Percentiles rank a stretch among this genome's conserved stretches.
Evolutionary conservation across 2,329 filamentous ascomycete species (phyloP).

Genomic region (Orbilia javanica): DNA sequence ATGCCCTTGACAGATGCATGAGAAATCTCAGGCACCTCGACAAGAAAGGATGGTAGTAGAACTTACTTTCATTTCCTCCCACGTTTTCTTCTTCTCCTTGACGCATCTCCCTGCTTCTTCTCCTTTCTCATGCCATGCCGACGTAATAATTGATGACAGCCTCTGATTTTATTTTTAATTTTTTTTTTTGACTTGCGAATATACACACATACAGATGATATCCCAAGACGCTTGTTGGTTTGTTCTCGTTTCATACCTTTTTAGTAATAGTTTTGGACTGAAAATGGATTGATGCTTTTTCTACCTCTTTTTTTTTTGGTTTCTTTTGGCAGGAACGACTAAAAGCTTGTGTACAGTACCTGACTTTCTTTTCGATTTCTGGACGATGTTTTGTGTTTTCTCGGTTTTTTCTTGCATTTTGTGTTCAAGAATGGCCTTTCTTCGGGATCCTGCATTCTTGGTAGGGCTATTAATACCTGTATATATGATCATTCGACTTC

Average conservation of each 20-base stretch:
- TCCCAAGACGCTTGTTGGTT: constrained; percentile 38
- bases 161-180: constrained; percentile 3
- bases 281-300: constrained; percentile 23
- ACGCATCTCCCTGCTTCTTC: constrained; percentile 26
- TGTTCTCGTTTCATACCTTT: constrained; percentile 32
- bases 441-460: constrained; percentile 19
- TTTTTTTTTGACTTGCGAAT: constrained; percentile 9
- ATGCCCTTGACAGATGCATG: constrained; percentile 24
- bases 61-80: constrained; percentile 17
- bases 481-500: constrained; percentile 46
- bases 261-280: constrained; percentile 7
- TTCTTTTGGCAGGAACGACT: constrained; percentile 46
- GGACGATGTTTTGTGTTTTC: constrained; percentile 10
- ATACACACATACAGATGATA: constrained; percentile 38
- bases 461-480: constrained; percentile 48
- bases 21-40: constrained; percentile 1
- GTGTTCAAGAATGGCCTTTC: constrained; percentile 1
- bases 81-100: constrained; percentile 33
- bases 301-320: no score
- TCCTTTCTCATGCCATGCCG: constrained; percentile 8
- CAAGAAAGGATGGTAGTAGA: constrained; percentile 28
- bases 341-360: constrained; percentile 54
- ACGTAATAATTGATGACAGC: constrained; percentile 48
- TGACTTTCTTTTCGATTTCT: constrained; percentile 9
- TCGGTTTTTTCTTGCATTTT: constrained; percentile 10